A percentile compares a stretch with the other conserved stretches of the same genome.
These are phyloP conservation scores for Periconia digitata DNA, from an alignment of 2,329 filamentous ascomycete genomes.

Conservation along the genomic window DNA sequence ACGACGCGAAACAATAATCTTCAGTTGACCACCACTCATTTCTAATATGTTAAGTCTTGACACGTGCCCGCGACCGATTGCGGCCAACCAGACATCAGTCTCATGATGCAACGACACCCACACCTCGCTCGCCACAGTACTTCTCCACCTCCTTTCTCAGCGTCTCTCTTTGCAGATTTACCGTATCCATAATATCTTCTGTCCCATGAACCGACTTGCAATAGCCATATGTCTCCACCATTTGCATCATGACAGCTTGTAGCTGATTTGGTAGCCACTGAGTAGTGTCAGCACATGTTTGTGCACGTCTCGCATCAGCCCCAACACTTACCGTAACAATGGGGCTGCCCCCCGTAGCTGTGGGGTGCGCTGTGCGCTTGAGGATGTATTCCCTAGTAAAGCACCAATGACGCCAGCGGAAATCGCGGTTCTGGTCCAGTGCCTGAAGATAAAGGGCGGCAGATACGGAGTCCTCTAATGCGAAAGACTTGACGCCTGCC, in stretches of 20 bases:
- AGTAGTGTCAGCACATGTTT: neutral
- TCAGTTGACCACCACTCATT: neutral
- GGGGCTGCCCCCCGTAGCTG: slow-evolving; percentile 77
- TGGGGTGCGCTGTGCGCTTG: slow-evolving; percentile 74
- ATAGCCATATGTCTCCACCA: slow-evolving; percentile 60
- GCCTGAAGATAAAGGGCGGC: slow-evolving; percentile 50
- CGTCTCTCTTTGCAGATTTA: slow-evolving; percentile 64
- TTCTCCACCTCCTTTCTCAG: slow-evolving; percentile 73
- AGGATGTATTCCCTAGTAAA: slow-evolving; percentile 84
- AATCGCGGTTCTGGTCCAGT: slow-evolving; percentile 76
- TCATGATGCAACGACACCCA: slow-evolving; percentile 39
- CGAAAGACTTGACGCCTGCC: slow-evolving; percentile 61
- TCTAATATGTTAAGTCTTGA: no score
- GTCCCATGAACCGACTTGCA: slow-evolving; percentile 52
- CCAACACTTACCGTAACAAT: slow-evolving; percentile 64
- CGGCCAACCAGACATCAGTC: no score
- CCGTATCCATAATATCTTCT: slow-evolving; percentile 68
- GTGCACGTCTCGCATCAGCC: neutral
- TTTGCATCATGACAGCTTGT: slow-evolving; percentile 70
- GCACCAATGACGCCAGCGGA: slow-evolving; percentile 83
- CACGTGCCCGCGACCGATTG: no score
- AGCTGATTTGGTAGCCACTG: slow-evolving; percentile 80
- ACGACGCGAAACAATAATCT: slow-evolving; percentile 4
- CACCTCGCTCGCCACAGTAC: slow-evolving; percentile 67
- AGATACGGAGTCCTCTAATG: slow-evolving; percentile 63